Conservation (phyloP, 495 filamentous ascomycete genomes). For the Neurospora sp. region DNA sequence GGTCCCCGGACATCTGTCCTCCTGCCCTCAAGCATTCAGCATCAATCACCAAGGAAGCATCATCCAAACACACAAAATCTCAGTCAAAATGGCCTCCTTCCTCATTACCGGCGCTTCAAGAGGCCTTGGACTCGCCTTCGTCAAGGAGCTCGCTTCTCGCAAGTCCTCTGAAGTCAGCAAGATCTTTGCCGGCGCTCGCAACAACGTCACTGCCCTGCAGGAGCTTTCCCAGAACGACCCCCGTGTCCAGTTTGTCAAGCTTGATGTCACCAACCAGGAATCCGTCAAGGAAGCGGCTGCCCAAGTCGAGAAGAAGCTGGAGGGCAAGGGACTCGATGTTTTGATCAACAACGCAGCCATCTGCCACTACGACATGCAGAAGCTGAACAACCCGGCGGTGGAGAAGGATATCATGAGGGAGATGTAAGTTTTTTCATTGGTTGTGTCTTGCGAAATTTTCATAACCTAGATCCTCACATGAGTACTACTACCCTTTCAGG, state of each 20-base stretch:
- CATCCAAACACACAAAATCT: no score
- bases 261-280: slow-evolving; percentile 21
- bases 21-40: no score
- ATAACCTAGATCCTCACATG: not conserved
- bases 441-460: not conserved
- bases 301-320: slow-evolving; percentile 18
- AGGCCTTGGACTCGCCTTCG: slow-evolving; percentile 32
- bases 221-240: slow-evolving; percentile 14
- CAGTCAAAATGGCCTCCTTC: not conserved
- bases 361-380: slow-evolving; percentile 13
- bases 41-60: no score
- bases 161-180: slow-evolving; percentile 17
- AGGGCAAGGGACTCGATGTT: slow-evolving; percentile 28
- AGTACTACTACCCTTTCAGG: not conserved
- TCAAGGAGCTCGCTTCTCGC: slow-evolving; percentile 19
- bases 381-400: not conserved
- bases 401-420: slow-evolving; percentile 3
- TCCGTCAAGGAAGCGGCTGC: slow-evolving; percentile 20
- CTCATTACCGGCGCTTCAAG: slow-evolving; percentile 33
- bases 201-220: slow-evolving; percentile 16
- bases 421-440: slow-evolving; percentile 2
- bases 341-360: slow-evolving; percentile 11
- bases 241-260: slow-evolving; percentile 18
- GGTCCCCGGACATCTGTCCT: not conserved
- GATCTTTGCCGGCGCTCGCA: not conserved